Evolutionary conservation across 2,329 filamentous ascomycete species (phyloP).

Genomic region (Plectosphaerella cucumerina): DNA sequence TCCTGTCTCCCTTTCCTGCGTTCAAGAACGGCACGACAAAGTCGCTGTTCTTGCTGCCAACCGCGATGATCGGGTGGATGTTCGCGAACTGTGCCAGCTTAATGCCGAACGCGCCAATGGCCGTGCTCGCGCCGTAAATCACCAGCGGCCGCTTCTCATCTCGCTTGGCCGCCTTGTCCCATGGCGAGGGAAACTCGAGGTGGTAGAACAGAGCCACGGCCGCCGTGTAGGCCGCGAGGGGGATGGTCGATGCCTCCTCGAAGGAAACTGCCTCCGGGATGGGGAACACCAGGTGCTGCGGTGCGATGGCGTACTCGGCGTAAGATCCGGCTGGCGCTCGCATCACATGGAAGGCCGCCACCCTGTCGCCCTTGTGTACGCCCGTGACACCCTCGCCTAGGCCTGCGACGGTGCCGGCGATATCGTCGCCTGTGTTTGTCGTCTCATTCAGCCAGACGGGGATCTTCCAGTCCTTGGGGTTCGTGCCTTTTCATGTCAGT

Average conservation of each 20-base stretch:
- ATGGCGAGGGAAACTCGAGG: conserved; percentile 44
- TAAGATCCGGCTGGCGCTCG: conserved; percentile 45
- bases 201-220: conserved; percentile 43
- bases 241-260: conserved; percentile 54
- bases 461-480: conserved; percentile 23
- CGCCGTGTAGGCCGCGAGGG: conserved; percentile 51
- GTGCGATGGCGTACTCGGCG: conserved; percentile 57
- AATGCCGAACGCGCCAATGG: conserved; percentile 52
- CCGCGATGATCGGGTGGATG: conserved; percentile 53
- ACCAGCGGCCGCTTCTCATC: conserved; percentile 18
- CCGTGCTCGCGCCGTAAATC: conserved; percentile 45
- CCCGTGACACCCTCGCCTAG: conserved; percentile 14
- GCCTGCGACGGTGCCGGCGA: conserved; percentile 16
- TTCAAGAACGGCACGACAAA: conserved; percentile 9
- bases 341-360: conserved; percentile 50
- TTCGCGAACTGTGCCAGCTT: conserved; percentile 46
- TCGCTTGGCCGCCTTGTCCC: conserved; percentile 26
- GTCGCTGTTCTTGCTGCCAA: conserved; percentile 41
- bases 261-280: conserved; percentile 44
- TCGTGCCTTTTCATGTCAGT: conserved; percentile 12
- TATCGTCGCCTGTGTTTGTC: conserved; percentile 18
- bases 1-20: conserved; percentile 8
- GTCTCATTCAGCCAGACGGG: conserved; percentile 11
- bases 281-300: conserved; percentile 52
- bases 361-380: conserved; percentile 33